These are phyloP conservation scores for Erythrophleum ivorense DNA, from an alignment of 331 rosid species.

Conservation along the genomic window DNA sequence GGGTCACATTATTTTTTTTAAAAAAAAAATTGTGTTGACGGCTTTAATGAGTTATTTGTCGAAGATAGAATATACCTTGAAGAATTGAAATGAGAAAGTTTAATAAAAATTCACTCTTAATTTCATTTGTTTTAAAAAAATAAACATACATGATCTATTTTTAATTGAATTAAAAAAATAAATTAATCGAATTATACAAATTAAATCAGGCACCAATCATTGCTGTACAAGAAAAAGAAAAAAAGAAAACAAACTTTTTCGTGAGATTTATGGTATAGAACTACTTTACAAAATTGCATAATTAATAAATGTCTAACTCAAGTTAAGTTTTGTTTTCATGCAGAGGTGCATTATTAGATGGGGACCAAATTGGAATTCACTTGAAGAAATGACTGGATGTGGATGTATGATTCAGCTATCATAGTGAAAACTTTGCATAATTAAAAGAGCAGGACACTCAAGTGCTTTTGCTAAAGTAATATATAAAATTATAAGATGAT, in stretches of 20 bases:
- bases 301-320: background rate
- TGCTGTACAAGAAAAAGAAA: background rate
- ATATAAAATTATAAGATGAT: slow-evolving; percentile 43
- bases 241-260: background rate
- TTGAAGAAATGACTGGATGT: slow-evolving; percentile 34
- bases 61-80: too few species aligned
- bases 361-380: slow-evolving; percentile 46
- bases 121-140: background rate
- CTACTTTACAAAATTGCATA: slow-evolving; percentile 10
- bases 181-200: background rate
- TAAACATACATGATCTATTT: background rate
- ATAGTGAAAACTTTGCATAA: slow-evolving; percentile 47
- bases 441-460: slow-evolving; percentile 53
- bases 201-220: background rate
- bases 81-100: too few species aligned
- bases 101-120: background rate
- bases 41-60: too few species aligned
- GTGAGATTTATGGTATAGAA: background rate
- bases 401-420: slow-evolving; percentile 51
- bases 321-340: slow-evolving; percentile 18
- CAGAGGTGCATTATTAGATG: slow-evolving; percentile 34
- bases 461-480: slow-evolving; percentile 51
- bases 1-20: background rate
- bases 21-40: too few species aligned
- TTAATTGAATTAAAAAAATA: background rate